Percentiles rank a stretch among this genome's conserved stretches.
Conservation (phyloP, 1,284 basidiomycete genomes). For the Cutaneotrichosporon arboriforme region DNA sequence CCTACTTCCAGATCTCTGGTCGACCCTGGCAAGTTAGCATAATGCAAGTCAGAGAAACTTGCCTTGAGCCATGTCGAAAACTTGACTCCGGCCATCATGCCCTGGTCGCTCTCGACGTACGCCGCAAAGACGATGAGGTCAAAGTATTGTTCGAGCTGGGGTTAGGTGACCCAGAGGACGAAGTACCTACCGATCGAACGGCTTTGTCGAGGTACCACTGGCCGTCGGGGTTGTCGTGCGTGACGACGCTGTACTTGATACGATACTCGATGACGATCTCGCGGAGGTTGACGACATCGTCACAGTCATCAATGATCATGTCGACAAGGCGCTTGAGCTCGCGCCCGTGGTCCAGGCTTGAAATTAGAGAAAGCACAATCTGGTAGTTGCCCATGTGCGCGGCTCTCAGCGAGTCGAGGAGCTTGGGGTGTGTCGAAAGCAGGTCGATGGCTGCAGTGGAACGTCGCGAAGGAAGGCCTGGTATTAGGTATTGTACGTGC, state of each 20-base stretch:
- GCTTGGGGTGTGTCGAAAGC: conserved; percentile 67
- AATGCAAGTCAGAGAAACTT: background rate
- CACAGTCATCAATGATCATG: conserved; percentile 78
- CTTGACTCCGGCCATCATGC: conserved; percentile 60
- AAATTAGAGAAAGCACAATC: conserved; percentile 78
- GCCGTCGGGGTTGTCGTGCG: conserved; percentile 59
- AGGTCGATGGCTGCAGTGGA: conserved; percentile 70
- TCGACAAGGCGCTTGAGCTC: conserved; percentile 81
- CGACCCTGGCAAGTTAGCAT: conserved; percentile 51
- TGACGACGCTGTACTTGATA: conserved; percentile 75
- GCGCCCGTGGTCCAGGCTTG: conserved; percentile 76
- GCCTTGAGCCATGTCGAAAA: conserved; percentile 80
- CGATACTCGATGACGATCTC: conserved; percentile 81
- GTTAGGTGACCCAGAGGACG: too few relatives aligned
- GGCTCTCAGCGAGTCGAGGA: conserved; percentile 78
- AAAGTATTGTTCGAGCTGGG: conserved; percentile 61
- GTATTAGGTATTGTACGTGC: background rate
- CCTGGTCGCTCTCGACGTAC: conserved; percentile 69
- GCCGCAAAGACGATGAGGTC: conserved; percentile 92
- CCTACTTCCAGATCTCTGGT: conserved; percentile 91
- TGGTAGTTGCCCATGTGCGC: conserved; percentile 87
- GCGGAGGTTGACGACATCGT: conserved; percentile 81
- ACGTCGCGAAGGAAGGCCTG: conserved; percentile 45
- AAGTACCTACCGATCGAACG: conserved; percentile 42
- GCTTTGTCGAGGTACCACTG: conserved; percentile 48